These are phyloP conservation scores for Quercus berberidifolia DNA, from an alignment of 306 rosid species.

Conservation along the genomic window DNA sequence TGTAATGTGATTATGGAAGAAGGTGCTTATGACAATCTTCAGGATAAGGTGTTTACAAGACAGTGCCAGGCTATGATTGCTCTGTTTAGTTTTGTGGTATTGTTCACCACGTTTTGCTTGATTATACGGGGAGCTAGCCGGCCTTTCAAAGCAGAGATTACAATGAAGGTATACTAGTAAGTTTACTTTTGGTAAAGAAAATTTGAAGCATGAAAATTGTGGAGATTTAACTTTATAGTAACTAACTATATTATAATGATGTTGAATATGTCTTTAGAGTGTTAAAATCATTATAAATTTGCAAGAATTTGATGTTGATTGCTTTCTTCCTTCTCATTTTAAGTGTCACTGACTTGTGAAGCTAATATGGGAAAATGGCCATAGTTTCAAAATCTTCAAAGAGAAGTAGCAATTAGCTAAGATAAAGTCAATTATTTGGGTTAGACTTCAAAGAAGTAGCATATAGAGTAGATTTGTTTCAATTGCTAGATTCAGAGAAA, in stretches of 20 bases:
- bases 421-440: no score
- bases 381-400: no score
- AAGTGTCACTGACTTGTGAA: no score
- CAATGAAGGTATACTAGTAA: conserved; percentile 48
- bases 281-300: no score
- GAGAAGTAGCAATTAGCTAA: no score
- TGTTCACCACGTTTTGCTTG: conserved; percentile 76
- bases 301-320: neutral
- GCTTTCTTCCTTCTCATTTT: no score
- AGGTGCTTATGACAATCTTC: conserved; percentile 66
- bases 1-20: conserved; percentile 92
- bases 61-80: conserved; percentile 66
- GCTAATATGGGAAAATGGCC: no score
- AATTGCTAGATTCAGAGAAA: neutral
- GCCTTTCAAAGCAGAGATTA: conserved; percentile 63
- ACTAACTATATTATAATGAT: neutral
- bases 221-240: neutral
- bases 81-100: conserved; percentile 48
- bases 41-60: conserved; percentile 55
- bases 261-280: neutral
- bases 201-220: neutral
- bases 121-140: conserved; percentile 94
- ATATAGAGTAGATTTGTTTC: neutral
- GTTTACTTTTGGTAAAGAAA: neutral
- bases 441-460: no score